Conservation (phyloP, 768 basidiomycete genomes). For the Paxillus rubicundulus region DNA sequence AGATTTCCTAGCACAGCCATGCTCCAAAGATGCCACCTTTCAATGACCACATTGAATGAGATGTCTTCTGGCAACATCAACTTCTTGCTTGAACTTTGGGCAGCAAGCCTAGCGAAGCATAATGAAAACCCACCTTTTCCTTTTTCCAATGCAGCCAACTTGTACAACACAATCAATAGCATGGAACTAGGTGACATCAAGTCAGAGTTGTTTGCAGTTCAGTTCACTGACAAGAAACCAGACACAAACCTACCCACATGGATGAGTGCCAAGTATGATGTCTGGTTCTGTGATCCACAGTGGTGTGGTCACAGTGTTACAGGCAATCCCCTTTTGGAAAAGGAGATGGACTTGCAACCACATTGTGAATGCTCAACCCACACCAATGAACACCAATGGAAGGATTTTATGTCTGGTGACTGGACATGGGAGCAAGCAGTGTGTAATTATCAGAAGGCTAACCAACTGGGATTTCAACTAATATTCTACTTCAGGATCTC, state of each 20-base stretch:
- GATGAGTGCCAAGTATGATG: constrained; percentile 26
- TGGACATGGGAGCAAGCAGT: constrained; percentile 1
- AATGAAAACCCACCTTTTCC: constrained; percentile 17
- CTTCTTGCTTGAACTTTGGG: constrained; percentile 25
- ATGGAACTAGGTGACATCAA: constrained; percentile 23
- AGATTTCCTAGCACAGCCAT: background rate
- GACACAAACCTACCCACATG: constrained; percentile 17
- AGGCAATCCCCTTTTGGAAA: constrained; percentile 19
- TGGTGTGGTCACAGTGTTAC: constrained; percentile 17
- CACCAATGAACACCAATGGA: background rate
- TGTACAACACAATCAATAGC: constrained; percentile 26
- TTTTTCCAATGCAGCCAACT: constrained; percentile 15
- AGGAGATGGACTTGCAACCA: constrained; percentile 19
- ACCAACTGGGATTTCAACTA: background rate
- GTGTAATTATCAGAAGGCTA: background rate
- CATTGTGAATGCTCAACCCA: constrained; percentile 4
- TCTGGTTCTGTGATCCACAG: constrained; percentile 26
- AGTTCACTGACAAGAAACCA: constrained; percentile 16
- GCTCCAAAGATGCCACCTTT: constrained; percentile 10
- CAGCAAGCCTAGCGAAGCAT: constrained; percentile 4
- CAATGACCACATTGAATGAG: constrained; percentile 9
- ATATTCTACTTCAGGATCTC: constrained; percentile 22
- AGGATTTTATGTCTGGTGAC: too few species aligned
- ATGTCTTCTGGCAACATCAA: constrained; percentile 26
- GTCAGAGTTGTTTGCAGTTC: constrained; percentile 25